Conservation (phyloP, 768 basidiomycete genomes). For the Lyophyllum shimeji region DNA sequence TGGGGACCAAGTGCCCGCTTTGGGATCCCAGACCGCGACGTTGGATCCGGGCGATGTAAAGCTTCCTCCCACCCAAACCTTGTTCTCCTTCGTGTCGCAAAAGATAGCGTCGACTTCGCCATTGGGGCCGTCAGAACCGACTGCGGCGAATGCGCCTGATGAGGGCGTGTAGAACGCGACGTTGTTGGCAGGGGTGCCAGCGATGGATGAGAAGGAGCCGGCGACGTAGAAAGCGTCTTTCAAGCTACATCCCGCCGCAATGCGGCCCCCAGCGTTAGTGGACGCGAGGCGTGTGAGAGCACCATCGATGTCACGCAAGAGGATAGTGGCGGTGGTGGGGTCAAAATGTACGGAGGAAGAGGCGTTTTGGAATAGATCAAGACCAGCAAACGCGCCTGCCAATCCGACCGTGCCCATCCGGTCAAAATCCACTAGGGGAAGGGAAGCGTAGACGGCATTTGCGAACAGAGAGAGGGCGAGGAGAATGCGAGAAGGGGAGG, state of each 20-base stretch:
- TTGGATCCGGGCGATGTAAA: constrained; percentile 68
- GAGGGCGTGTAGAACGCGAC: constrained; percentile 73
- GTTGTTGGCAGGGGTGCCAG: constrained; percentile 59
- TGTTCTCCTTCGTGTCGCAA: constrained; percentile 67
- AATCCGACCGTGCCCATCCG: constrained; percentile 93
- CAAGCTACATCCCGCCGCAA: constrained; percentile 72
- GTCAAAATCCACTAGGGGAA: constrained; percentile 45
- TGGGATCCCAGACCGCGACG: constrained; percentile 71
- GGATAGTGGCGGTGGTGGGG: constrained; percentile 67
- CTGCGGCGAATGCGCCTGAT: constrained; percentile 53
- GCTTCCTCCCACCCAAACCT: constrained; percentile 77
- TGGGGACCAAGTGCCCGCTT: constrained; percentile 66
- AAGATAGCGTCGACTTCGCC: constrained; percentile 72
- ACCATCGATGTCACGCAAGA: constrained; percentile 65
- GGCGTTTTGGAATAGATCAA: constrained; percentile 71
- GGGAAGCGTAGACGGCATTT: constrained; percentile 31
- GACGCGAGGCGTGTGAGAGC: constrained; percentile 68
- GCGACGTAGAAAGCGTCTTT: constrained; percentile 74
- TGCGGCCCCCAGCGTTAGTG: constrained; percentile 77
- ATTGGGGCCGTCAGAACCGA: constrained; percentile 71
- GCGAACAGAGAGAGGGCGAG: constrained; percentile 16
- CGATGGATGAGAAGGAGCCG: constrained; percentile 79
- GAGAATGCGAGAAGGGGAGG: constrained; percentile 20
- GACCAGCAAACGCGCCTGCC: constrained; percentile 84
- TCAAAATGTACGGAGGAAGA: constrained; percentile 55